Base-by-base conservation (phyloP, 768 basidiomycete genomes). In the Amanita polypyramis region DNA sequence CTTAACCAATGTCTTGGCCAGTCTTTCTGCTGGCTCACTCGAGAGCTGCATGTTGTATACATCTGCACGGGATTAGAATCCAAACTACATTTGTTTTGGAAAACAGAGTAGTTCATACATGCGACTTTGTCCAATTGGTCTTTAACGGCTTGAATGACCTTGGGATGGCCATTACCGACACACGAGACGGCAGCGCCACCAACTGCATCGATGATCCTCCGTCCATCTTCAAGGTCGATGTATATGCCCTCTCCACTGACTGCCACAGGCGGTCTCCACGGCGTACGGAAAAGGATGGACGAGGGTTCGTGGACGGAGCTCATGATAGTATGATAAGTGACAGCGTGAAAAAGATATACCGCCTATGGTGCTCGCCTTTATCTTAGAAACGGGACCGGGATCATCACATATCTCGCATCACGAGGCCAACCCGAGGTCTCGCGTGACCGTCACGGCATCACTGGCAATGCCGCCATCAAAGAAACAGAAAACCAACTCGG, bases 101-200 rank as follows among this genome's bases (percentile, higher is more conserved):
- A 0, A 14, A 15, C 6, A 15, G 15, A n/a, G 35, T n/a, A 12
- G 9, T 3, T 69, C 82, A 44, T 54, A 89, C 88, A 92, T 17
- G 85, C 70, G 35, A 91, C 65, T 55, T 78, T 79, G 62, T 88
- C 86, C 14, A 84, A 68, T 55, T 92, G 89, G 49, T 87, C 77
- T 61, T 89, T 86, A 46, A 92, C 70, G 2, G 85, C 85, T 58
- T 80, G 67, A 49, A 75, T 68, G 29, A 91, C 85, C 50, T 72
- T 75, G 2, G 83, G 85, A 58, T 90, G 80, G 17, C 73, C 76
- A 50, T 79, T 78, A 2, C 90, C 91, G 37, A 94, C 60, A 60
- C 84, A 88, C 9, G 80, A 62, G 23, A 94, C 91, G 8, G 91
- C 88, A 5, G 89, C 89, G 23, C 90, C 91, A 38, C 91, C 91